Percentiles rank a stretch among this genome's conserved stretches.
Evolutionary conservation across 495 filamentous ascomycete genomes (phyloP).

Genomic region (Xylaria longipes): DNA sequence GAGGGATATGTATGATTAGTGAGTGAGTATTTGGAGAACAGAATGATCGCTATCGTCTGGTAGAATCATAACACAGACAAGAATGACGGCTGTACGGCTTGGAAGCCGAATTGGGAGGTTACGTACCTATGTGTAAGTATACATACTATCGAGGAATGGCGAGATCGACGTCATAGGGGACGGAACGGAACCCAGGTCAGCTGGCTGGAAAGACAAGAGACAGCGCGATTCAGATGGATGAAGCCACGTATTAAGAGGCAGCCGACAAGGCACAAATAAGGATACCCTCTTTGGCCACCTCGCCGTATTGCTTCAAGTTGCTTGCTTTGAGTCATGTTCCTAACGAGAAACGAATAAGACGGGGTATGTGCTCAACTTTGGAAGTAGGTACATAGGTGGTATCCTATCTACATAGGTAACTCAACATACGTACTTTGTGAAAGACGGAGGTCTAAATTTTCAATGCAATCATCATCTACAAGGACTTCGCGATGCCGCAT

Average conservation of each 20-base stretch:
- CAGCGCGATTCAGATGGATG: background rate
- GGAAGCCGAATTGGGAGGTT: background rate
- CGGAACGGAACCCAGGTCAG: background rate
- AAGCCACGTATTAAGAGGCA: background rate
- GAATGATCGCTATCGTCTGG: background rate
- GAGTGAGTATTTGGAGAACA: background rate
- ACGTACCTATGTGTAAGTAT: background rate
- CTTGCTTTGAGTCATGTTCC: no score
- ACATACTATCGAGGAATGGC: background rate
- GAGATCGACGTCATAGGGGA: conserved; percentile 7
- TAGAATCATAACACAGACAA: background rate
- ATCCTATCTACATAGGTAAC: background rate
- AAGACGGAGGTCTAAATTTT: background rate
- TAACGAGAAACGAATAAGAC: no score
- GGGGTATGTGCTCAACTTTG: no score
- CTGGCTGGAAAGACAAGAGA: no score
- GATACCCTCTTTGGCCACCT: no score
- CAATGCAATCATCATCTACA: background rate
- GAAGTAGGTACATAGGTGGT: no score
- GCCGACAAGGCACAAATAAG: background rate
- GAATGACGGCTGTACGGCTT: background rate
- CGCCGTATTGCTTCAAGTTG: no score
- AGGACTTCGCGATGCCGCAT: background rate
- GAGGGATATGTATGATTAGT: background rate
- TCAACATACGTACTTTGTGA: background rate